Conservation (phyloP, 2,329 filamentous ascomycete species). For the Fusarium pseudonygamai region DNA sequence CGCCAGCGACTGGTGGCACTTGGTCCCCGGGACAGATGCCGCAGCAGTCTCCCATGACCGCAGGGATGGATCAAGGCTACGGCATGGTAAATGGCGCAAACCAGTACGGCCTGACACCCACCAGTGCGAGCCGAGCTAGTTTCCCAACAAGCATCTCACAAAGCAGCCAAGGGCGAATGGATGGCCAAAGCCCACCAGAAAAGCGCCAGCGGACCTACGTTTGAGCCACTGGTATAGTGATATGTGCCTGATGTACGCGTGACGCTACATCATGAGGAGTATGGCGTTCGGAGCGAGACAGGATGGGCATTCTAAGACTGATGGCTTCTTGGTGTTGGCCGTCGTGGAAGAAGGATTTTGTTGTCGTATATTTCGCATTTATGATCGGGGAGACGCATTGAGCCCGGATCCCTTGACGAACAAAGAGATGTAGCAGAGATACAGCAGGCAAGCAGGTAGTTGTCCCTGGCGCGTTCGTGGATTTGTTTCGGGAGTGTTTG, state of each 20-base stretch:
- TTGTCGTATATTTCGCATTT: slow-evolving; percentile 24
- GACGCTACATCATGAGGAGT: slow-evolving; percentile 37
- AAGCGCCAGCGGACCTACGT: slow-evolving; percentile 59
- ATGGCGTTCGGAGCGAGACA: slow-evolving; percentile 37
- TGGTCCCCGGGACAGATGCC: slow-evolving; percentile 62
- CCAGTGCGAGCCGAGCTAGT: slow-evolving; percentile 43
- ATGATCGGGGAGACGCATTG: slow-evolving; percentile 27
- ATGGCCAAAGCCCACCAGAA: slow-evolving; percentile 58
- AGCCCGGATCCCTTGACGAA: slow-evolving; percentile 22
- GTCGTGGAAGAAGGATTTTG: slow-evolving; percentile 12
- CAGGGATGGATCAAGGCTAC: slow-evolving; percentile 57
- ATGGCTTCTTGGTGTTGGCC: slow-evolving; percentile 12
- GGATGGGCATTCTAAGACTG: slow-evolving; percentile 9
- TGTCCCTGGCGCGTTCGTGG: slow-evolving; percentile 24
- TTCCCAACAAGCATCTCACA: slow-evolving; percentile 41
- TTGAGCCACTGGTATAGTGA: slow-evolving; percentile 11
- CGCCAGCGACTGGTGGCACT: slow-evolving; percentile 59
- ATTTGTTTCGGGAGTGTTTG: slow-evolving; percentile 27
- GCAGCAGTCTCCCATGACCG: slow-evolving; percentile 57
- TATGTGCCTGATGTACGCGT: slow-evolving; percentile 26
- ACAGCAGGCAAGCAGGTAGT: slow-evolving; percentile 8
- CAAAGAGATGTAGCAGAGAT: slow-evolving; percentile 21
- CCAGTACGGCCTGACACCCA: slow-evolving; percentile 50
- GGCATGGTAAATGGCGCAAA: slow-evolving; percentile 55
- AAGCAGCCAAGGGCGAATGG: slow-evolving; percentile 44